Conservation (phyloP, 2,329 filamentous ascomycete genomes). For the Coniochaeta hoffmannii region DNA sequence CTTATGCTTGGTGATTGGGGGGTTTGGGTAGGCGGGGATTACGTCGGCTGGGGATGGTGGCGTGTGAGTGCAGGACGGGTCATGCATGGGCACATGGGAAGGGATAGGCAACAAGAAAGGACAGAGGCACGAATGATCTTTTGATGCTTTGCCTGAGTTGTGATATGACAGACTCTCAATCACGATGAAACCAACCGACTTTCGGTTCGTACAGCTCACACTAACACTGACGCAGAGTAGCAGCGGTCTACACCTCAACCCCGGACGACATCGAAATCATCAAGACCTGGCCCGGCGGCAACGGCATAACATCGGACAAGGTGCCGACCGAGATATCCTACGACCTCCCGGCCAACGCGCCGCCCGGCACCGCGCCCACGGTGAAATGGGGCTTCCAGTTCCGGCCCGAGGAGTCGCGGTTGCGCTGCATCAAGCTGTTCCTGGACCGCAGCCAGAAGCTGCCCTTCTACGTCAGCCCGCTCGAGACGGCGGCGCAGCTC, state of each 20-base stretch:
- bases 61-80: too few species aligned
- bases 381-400: conserved; percentile 80
- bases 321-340: conserved; percentile 74
- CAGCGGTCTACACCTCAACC: conserved; percentile 65
- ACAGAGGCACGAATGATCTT: too few species aligned
- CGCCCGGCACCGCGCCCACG: conserved; percentile 33
- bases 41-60: too few species aligned
- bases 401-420: conserved; percentile 65
- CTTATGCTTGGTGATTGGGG: not conserved
- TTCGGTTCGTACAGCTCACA: not conserved
- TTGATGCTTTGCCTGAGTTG: too few species aligned
- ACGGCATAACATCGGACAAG: conserved; percentile 83
- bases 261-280: conserved; percentile 79
- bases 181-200: not conserved
- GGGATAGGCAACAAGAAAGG: too few species aligned
- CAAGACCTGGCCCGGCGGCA: conserved; percentile 77
- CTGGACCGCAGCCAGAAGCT: conserved; percentile 74
- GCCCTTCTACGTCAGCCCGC: conserved; percentile 70
- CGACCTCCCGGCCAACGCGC: conserved; percentile 27
- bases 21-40: not conserved
- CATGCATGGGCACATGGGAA: not conserved
- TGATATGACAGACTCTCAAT: too few species aligned
- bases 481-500: conserved; percentile 72
- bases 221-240: conserved; percentile 40
- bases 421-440: conserved; percentile 79